Conservation (phyloP, 306 rosid genomes). For the Hippophae gyantsensis region DNA sequence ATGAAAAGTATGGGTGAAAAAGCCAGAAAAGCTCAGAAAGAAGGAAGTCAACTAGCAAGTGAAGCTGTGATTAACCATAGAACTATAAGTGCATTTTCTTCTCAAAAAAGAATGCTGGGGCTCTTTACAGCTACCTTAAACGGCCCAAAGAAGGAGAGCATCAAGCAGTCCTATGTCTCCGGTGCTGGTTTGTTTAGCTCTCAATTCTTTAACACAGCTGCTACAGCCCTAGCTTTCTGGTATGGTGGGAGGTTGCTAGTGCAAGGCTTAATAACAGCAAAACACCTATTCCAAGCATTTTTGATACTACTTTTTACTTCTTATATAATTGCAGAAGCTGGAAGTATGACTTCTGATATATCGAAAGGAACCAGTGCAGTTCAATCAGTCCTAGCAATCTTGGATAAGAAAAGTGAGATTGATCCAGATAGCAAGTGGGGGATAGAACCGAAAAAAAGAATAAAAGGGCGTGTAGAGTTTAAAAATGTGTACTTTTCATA, state of each 20-base stretch:
- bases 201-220: conserved; percentile 67
- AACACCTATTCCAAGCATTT: conserved; percentile 72
- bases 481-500: conserved; percentile 63
- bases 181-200: conserved; percentile 81
- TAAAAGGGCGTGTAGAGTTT: conserved; percentile 56
- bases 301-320: conserved; percentile 61
- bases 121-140: conserved; percentile 51
- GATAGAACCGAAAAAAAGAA: conserved; percentile 32
- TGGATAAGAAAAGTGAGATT: conserved; percentile 67
- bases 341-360: conserved; percentile 76
- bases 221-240: conserved; percentile 79
- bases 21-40: conserved; percentile 59
- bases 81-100: conserved; percentile 77
- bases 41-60: conserved; percentile 86
- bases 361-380: conserved; percentile 74
- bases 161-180: conserved; percentile 76
- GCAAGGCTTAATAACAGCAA: conserved; percentile 32
- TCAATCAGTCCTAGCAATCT: conserved; percentile 53
- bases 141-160: conserved; percentile 61
- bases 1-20: conserved; percentile 73
- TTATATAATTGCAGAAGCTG: conserved; percentile 77
- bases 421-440: conserved; percentile 52
- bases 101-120: conserved; percentile 65
- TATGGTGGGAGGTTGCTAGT: conserved; percentile 73
- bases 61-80: conserved; percentile 79